phyloP scores from a whole-genome alignment of 2,329 filamentous ascomycete species.

The Paraphoma sp. region DNA sequence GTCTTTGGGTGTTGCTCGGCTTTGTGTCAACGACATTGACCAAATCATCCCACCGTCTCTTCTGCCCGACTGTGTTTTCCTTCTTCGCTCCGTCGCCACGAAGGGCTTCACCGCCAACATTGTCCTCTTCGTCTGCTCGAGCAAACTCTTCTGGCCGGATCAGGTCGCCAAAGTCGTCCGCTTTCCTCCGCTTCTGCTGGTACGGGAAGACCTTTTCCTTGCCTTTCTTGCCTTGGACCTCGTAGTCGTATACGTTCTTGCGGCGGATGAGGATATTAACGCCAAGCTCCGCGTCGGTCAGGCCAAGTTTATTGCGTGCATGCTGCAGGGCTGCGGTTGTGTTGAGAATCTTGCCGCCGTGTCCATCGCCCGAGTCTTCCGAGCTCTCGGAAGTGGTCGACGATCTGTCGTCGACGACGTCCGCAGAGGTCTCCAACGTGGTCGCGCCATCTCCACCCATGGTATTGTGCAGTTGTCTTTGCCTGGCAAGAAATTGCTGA shows the following conservation, averaged over 20 bases:
- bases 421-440: constrained; percentile 71
- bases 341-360: constrained; percentile 87
- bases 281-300: constrained; percentile 89
- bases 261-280: constrained; percentile 89
- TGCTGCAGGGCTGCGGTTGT: constrained; percentile 86
- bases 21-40: constrained; percentile 48
- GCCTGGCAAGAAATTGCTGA: constrained; percentile 89
- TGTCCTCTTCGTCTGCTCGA: constrained; percentile 87
- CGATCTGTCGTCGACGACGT: constrained; percentile 81
- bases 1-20: constrained; percentile 61
- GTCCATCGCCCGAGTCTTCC: constrained; percentile 78
- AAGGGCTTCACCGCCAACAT: constrained; percentile 70
- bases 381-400: constrained; percentile 86
- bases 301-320: constrained; percentile 76
- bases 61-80: constrained; percentile 74
- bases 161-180: constrained; percentile 91
- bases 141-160: constrained; percentile 95
- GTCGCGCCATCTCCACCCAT: constrained; percentile 70
- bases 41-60: constrained; percentile 89
- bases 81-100: constrained; percentile 58
- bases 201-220: constrained; percentile 92
- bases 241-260: constrained; percentile 91
- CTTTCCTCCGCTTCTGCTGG: constrained; percentile 76
- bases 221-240: constrained; percentile 88
- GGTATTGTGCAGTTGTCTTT: constrained; percentile 84